Evolutionary conservation across 208 protist genomes (phyloP), one percentile per base, ranked within the genome.

Genomic region (Leptomonas seymouri): DNA sequence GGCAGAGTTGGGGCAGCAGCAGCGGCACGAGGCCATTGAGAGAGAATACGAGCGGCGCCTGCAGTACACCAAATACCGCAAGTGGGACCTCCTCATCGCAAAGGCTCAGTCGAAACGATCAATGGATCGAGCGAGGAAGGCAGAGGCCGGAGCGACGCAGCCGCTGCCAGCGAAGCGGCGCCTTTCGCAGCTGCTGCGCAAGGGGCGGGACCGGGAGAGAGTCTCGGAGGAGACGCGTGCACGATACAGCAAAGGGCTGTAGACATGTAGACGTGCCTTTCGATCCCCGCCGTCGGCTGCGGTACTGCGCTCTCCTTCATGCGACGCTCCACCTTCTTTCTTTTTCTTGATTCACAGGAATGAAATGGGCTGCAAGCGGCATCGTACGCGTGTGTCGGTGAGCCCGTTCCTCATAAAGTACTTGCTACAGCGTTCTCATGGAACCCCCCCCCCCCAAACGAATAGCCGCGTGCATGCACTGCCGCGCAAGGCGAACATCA

Each of bases 31-130:
- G 28, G 64, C 72, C 0, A 65, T 94, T 20, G 90, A 95, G 79
- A 50, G 65, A 56, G 82, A 91, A 77, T 95, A 95, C 69, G 53
- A 80, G 46, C 69, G 76, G 4, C 79, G 78, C 51, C 73, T 89
- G 34, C 65, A 86, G 58, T 87, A 89, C 73, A 81, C 78, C 16
- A 67, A 74, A 58, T 95, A 94, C 76, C 85, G 87, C 30, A 93
- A 86, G 74, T 96, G 91, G 91, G 88, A 94, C 59, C 54, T 64
- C 27, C 78, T 96, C 64, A 74, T 96, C 28, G 67, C 76, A 3
- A 85, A 83, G 54, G 88, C 88, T 3, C 84, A 93, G 68, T 31
- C 67, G n/a, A 92, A 85, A 74, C 67, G 72, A 23, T 60, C 69
- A 20, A 21, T 51, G 56, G 53, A 66, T 5, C 56, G 62, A n/a